phyloP scores from a whole-genome alignment of 257 asterid genomes.

The Vinca minor region DNA sequence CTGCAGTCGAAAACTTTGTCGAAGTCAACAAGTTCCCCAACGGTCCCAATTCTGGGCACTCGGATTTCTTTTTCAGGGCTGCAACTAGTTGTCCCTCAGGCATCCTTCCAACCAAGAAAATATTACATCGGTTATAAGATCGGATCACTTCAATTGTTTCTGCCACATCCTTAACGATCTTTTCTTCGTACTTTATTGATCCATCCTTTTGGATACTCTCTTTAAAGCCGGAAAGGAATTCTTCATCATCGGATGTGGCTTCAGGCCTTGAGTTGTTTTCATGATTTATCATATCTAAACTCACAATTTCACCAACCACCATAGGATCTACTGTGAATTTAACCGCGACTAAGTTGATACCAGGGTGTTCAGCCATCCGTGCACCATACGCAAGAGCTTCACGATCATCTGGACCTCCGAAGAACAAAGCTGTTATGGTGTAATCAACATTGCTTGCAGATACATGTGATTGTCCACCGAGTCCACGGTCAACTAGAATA shows the following conservation, averaged over 20 bases:
- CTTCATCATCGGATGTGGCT: conserved; percentile 18
- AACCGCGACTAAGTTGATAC: conserved; percentile 13
- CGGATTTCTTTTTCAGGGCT: conserved; percentile 24
- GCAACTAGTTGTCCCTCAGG: conserved; percentile 36
- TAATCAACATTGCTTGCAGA: conserved; percentile 43
- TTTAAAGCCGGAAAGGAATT: conserved; percentile 24
- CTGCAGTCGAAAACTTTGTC: conserved; percentile 29
- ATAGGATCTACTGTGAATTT: conserved; percentile 17
- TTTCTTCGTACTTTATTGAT: conserved; percentile 30
- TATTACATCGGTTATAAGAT: conserved; percentile 19
- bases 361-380: conserved; percentile 50
- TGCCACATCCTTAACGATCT: conserved; percentile 18
- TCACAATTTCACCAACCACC: conserved; percentile 19
- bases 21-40: conserved; percentile 38
- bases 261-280: background rate
- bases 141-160: conserved; percentile 20
- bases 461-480: conserved; percentile 49
- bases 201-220: conserved; percentile 14
- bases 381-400: conserved; percentile 44
- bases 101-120: conserved; percentile 36
- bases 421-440: conserved; percentile 29
- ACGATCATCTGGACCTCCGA: conserved; percentile 45
- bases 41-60: conserved; percentile 51
- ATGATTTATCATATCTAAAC: conserved; percentile 13
- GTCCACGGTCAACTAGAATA: conserved; percentile 44